phyloP scores from a whole-genome alignment of 176 grass and related monocot genomes.

The Triticum timopheevii region DNA sequence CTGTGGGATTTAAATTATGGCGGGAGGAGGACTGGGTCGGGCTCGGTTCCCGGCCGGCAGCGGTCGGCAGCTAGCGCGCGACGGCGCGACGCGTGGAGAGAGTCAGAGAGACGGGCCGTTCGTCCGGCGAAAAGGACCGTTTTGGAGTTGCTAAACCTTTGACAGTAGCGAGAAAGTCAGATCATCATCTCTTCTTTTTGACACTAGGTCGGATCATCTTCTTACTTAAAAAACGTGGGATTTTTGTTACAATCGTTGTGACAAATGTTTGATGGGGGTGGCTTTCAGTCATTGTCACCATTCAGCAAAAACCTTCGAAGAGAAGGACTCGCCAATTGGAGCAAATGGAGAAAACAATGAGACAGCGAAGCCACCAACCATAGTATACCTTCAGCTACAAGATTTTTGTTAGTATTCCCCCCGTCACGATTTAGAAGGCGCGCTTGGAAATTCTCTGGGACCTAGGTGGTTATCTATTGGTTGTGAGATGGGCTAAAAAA shows the following conservation, averaged over 20 bases:
- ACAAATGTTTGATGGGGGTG: not conserved
- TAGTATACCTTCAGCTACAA: not conserved
- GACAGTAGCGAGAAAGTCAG: not conserved
- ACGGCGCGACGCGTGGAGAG: constrained; percentile 38
- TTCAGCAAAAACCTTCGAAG: not conserved
- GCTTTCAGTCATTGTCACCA: not conserved
- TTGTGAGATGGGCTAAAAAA: too few species aligned
- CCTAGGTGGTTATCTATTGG: too few species aligned
- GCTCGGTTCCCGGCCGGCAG: constrained; percentile 33
- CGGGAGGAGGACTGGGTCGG: constrained; percentile 4
- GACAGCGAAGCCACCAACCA: not conserved
- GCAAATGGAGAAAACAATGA: not conserved
- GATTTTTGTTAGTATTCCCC: too few species aligned
- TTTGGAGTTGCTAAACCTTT: not conserved
- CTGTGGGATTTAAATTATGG: constrained; percentile 35
- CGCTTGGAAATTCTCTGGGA: too few species aligned
- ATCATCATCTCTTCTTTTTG: too few species aligned
- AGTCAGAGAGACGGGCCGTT: not conserved
- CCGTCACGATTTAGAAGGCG: too few species aligned
- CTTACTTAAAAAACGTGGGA: too few species aligned
- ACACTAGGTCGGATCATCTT: too few species aligned
- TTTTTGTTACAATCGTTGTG: not conserved
- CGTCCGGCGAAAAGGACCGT: not conserved
- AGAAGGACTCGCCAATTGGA: constrained; percentile 16
- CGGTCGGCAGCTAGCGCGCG: constrained; percentile 25